A percentile compares a stretch with the other conserved stretches of the same genome.
Conservation (phyloP, 768 basidiomycete genomes). For the Lactarius sp. region DNA sequence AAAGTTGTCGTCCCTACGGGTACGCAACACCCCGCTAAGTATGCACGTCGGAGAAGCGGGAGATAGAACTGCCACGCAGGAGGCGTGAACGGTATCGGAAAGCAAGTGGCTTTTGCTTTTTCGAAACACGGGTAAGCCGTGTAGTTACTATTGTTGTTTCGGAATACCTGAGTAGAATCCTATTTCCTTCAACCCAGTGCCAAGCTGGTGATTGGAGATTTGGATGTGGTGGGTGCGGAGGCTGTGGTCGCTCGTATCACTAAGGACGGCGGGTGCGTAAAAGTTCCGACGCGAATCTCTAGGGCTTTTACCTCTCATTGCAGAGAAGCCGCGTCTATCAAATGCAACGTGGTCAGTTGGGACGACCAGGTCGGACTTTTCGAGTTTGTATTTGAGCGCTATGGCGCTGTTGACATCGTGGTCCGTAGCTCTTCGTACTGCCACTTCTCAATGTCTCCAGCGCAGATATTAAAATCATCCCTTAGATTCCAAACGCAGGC, state of each 20-base stretch:
- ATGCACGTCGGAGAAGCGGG: neutral
- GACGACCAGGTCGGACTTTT: slow-evolving; percentile 32
- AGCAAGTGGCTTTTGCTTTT: slow-evolving; percentile 27
- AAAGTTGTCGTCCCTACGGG: slow-evolving; percentile 31
- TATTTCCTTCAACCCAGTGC: neutral
- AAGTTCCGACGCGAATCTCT: no score
- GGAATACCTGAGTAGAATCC: neutral
- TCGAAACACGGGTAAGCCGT: slow-evolving; percentile 26
- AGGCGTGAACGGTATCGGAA: slow-evolving; percentile 30
- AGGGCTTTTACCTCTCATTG: neutral
- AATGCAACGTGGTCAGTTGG: slow-evolving; percentile 28
- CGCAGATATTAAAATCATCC: neutral
- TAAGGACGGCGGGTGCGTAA: slow-evolving; percentile 25
- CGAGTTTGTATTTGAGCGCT: slow-evolving; percentile 28
- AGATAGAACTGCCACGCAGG: slow-evolving; percentile 15
- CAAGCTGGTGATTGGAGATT: slow-evolving; percentile 25
- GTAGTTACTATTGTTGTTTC: neutral
- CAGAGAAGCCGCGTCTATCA: slow-evolving; percentile 19
- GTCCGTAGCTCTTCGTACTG: slow-evolving; percentile 23
- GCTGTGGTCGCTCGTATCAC: slow-evolving; percentile 15
- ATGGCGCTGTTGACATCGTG: slow-evolving; percentile 33
- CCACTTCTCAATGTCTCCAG: neutral
- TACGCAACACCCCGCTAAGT: slow-evolving; percentile 1
- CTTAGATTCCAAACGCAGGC: slow-evolving; percentile 28
- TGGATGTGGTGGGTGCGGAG: slow-evolving; percentile 11